phyloP scores from a whole-genome alignment of 2,329 filamentous ascomycete species.

The Curvularia sp. region DNA sequence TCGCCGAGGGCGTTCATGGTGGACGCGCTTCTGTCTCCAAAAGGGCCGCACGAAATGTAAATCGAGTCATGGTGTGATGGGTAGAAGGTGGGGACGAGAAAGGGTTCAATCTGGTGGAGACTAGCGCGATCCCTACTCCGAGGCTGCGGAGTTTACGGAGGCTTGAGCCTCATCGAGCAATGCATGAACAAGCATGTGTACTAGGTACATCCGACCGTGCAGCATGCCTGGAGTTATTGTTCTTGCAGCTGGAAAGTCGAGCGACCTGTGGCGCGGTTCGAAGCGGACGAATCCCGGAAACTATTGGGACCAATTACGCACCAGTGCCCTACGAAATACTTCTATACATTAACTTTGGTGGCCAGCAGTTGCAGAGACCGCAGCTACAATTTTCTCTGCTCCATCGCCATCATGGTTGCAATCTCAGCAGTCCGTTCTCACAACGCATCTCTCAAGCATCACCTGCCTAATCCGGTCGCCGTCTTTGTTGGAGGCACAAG shows the following conservation, averaged over 20 bases:
- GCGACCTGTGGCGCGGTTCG: background rate
- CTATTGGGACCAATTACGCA: background rate
- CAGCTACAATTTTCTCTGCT: background rate
- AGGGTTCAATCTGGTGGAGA: slow-evolving; percentile 18
- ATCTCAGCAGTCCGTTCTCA: slow-evolving; percentile 34
- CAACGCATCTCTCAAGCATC: slow-evolving; percentile 34
- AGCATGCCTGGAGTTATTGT: background rate
- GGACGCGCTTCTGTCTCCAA: background rate
- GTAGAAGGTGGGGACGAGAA: slow-evolving; percentile 16
- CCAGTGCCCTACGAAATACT: background rate
- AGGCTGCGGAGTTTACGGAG: slow-evolving; percentile 18
- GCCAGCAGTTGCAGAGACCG: background rate
- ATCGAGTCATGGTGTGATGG: slow-evolving; percentile 20
- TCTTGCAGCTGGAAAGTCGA: background rate
- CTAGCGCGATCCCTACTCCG: slow-evolving; percentile 21
- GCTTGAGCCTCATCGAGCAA: slow-evolving; percentile 24
- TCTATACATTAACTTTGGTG: background rate
- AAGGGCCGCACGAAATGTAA: background rate
- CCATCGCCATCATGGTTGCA: slow-evolving; percentile 29
- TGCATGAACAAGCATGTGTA: background rate
- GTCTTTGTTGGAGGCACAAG: slow-evolving; percentile 53
- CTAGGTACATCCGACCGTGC: background rate
- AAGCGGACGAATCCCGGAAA: background rate
- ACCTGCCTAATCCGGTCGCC: slow-evolving; percentile 37
- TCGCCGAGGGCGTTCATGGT: slow-evolving; percentile 31